Evolutionary conservation across 495 filamentous ascomycete species (phyloP), one percentile per base, ranked within the genome.

Genomic region (Hypoxylon trugodes): DNA sequence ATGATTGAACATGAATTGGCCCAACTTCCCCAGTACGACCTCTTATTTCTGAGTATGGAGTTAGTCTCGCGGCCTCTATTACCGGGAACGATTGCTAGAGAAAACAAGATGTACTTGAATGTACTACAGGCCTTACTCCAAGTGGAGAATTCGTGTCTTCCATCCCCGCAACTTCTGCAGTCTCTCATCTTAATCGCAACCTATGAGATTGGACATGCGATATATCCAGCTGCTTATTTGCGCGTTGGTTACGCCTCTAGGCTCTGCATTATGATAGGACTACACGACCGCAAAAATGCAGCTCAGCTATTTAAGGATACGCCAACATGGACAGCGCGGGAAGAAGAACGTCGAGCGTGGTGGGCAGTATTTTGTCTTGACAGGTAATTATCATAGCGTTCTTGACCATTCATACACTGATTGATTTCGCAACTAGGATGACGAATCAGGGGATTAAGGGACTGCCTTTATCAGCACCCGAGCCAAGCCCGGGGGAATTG

Each of bases 21-120:
- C 60, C 66, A 22, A 62, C 73, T 24, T 59, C 75, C 0, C 76
- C 81, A 46, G 65, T 75, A 41, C 77, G n/a, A 71, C 15, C 66
- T 82, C 1, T 65, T 83, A 2, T 76, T 80, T 45, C 68, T 81
- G 1, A 74, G 69, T 35, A 80, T 83, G 76, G 80, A 81, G 59
- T 66, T 83, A 13, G 56, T 76, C n/a, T 67, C 53, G 37, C 70
- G 72, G 35, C 70, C 66, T 16, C 18, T 35, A 52, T 43, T 19
- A 64, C 70, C 24, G 69, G 70, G n/a, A 60, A 65, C 15, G 54
- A 76, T 22, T 76, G 81, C 62, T 25, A 71, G 37, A 52, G 73
- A 24, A 68, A 71, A 24, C 77, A 77, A 47, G 51, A 68, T 21
- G 70, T 81, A 66, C 45, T 49, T 69, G 24, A 36, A 12, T 9